phyloP scores from a whole-genome alignment of 805 yeast species.

The Alloascoidea africana region DNA sequence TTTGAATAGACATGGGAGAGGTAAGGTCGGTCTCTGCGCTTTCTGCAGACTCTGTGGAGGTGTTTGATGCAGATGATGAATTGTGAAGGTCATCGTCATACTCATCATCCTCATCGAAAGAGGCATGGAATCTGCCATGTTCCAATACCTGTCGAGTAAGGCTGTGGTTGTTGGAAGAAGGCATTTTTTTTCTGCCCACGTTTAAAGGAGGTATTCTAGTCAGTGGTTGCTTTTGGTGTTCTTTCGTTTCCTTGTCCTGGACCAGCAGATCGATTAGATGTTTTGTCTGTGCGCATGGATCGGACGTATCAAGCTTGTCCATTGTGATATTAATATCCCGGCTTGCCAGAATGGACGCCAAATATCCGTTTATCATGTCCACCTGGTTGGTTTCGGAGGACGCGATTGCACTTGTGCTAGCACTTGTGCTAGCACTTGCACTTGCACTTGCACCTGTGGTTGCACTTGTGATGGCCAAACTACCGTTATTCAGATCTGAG shows the following conservation, averaged over 20 bases:
- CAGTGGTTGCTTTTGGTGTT: not conserved
- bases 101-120: not conserved
- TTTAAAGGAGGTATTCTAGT: not conserved
- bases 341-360: conserved; percentile 1
- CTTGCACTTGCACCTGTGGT: not conserved
- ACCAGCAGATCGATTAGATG: conserved; percentile 1
- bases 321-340: not conserved
- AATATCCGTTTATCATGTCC: not conserved
- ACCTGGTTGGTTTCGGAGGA: not conserved
- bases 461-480: not conserved
- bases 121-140: not conserved
- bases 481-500: too few species aligned
- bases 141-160: not conserved
- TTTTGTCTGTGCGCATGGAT: not conserved
- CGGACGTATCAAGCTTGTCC: not conserved
- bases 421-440: not conserved
- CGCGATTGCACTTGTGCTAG: not conserved
- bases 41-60: not conserved
- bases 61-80: not conserved
- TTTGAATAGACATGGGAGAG: not conserved
- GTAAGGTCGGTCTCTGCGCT: not conserved
- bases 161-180: not conserved
- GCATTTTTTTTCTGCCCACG: not conserved
- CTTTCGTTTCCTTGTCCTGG: not conserved
- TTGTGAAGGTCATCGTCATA: too few species aligned